Conservation (phyloP, 257 asterid species). For the Echium plantagineum region DNA sequence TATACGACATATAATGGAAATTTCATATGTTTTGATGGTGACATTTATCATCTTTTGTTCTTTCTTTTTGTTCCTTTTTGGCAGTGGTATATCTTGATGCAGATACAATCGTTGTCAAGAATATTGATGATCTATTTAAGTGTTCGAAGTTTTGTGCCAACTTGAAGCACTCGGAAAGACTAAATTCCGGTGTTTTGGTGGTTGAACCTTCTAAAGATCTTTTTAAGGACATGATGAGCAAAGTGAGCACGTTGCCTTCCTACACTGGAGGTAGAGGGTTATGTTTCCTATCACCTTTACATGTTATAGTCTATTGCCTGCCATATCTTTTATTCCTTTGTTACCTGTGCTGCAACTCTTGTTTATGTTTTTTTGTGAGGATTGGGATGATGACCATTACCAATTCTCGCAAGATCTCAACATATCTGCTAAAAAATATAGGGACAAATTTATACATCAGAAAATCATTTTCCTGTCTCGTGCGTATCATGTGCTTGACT, state of each 20-base stretch:
- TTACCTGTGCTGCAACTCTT: no score
- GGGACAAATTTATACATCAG: slow-evolving; percentile 5
- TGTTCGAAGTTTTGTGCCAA: slow-evolving; percentile 93
- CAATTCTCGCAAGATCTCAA: slow-evolving; percentile 7
- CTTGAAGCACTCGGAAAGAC: slow-evolving; percentile 90
- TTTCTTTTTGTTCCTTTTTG: slow-evolving; percentile 8
- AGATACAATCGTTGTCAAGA: slow-evolving; percentile 92
- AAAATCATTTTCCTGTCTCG: no score
- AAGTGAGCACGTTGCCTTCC: slow-evolving; percentile 75
- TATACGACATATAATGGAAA: background rate
- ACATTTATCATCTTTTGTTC: background rate
- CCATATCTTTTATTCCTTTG: no score
- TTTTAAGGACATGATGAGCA: slow-evolving; percentile 87
- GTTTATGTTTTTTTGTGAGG: no score
- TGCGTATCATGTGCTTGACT: no score
- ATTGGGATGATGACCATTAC: background rate
- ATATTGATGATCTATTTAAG: slow-evolving; percentile 82
- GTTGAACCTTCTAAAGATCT: slow-evolving; percentile 81
- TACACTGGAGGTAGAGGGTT: slow-evolving; percentile 78
- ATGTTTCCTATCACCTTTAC: background rate
- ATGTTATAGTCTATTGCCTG: background rate
- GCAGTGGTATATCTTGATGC: slow-evolving; percentile 99
- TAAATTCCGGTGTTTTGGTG: slow-evolving; percentile 98
- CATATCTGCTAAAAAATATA: background rate
- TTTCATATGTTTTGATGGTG: no score